Conservation (phyloP, 169 alveolate species). For the Plasmodium berghei region DNA sequence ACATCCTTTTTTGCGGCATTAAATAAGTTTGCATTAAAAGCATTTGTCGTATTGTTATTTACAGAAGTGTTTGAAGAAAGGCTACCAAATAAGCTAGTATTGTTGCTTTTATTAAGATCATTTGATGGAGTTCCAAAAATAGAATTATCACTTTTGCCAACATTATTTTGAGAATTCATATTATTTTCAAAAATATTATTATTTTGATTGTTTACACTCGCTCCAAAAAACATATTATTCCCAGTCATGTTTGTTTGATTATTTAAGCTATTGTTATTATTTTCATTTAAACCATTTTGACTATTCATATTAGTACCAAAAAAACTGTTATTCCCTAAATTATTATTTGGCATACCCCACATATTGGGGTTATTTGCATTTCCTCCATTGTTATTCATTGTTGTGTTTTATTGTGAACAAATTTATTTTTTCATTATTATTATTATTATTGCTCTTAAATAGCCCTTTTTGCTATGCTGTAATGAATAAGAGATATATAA, state of each 20-base stretch:
- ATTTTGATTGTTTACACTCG: constrained; percentile 23
- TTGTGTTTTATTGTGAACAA: constrained; percentile 35
- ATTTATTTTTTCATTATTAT: constrained; percentile 43
- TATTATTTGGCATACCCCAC: constrained; percentile 63
- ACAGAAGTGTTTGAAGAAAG: constrained; percentile 2
- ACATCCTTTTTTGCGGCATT: constrained; percentile 74
- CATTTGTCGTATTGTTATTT: constrained; percentile 22
- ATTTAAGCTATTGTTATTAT: neutral
- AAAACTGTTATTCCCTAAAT: constrained; percentile 46
- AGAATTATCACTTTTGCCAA: constrained; percentile 37
- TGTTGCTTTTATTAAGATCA: constrained; percentile 27
- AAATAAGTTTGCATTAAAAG: constrained; percentile 62
- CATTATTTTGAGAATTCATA: constrained; percentile 13
- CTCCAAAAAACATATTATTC: constrained; percentile 14
- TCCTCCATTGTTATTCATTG: constrained; percentile 47
- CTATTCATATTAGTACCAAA: constrained; percentile 21
- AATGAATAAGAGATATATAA: neutral
- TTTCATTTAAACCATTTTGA: constrained; percentile 13
- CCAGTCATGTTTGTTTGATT: constrained; percentile 15
- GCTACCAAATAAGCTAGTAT: constrained; percentile 50
- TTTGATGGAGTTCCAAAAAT: constrained; percentile 26
- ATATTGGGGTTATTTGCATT: constrained; percentile 37
- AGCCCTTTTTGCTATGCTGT: neutral
- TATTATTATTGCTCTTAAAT: constrained; percentile 16
- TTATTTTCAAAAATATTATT: constrained; percentile 12